Base-by-base conservation (phyloP, 495 filamentous ascomycete species). In the Penicillium verhagenii region DNA sequence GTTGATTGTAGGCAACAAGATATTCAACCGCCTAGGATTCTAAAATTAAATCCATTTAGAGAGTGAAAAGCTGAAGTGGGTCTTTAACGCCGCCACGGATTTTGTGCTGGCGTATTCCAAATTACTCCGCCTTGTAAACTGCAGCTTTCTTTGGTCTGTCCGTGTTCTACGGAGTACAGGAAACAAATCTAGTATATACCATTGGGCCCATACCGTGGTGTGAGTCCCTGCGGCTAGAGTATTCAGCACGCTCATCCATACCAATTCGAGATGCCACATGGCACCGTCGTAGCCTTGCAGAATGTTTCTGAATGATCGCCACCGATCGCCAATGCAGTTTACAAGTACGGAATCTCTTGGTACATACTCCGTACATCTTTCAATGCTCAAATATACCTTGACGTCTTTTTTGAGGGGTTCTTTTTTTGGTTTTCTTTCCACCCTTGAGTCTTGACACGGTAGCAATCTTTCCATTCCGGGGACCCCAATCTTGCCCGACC, bases 271-370 rank as follows among this genome's bases (percentile, higher is more conserved):
- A 13, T 46, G 56, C 64, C 64, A 66, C 61, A 64, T 66, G 64
- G 64, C 55, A 39, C 60, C 31, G 50, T 59, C 49, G 57, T 65
- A 54, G 54, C 64, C 61, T 67, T 67, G 64, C 64, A 64, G 64
- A 61, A 64, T 64, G 64, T 59, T 47, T 66, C 54, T 61, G 28
- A 35, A 31, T 40, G 45, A 57, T 54, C 54, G 55, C 50, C 50
- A 63, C 56, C 39, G 47, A 57, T 59, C 61, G 51, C 57, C 63
- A 50, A 35, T 26, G 54, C 53, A 38, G 40, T n/a, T n/a, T n/a
- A n/a, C n/a, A n/a, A n/a, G n/a, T n/a, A n/a, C n/a, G n/a, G n/a
- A n/a, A n/a, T n/a, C n/a, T n/a, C n/a, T n/a, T n/a, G n/a, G n/a
- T 21, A 23, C 63, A 60, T 63, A 50, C 56, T 38, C 53, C n/a